Evolutionary conservation across 345 rosid genomes (phyloP).

Genomic region (Carallia brachiata): DNA sequence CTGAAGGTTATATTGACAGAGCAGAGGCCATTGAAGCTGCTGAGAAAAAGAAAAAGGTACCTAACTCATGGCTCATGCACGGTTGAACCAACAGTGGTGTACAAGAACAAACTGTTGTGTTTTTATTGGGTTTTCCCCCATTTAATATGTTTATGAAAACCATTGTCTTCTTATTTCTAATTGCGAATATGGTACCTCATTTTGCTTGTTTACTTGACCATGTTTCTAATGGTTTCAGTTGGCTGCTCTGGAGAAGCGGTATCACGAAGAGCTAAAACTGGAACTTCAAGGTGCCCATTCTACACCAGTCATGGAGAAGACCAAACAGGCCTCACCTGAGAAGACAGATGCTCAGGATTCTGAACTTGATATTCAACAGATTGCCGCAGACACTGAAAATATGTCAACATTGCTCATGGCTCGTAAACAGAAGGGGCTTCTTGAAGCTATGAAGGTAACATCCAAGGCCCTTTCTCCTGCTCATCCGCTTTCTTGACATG

Average conservation of each 20-base stretch:
- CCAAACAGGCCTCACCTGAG: constrained; percentile 22
- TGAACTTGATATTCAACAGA: constrained; percentile 36
- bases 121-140: neutral
- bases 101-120: neutral
- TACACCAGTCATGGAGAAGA: constrained; percentile 23
- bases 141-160: neutral
- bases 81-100: neutral
- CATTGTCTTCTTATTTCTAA: neutral
- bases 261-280: constrained; percentile 73
- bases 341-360: constrained; percentile 38
- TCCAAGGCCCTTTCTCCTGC: neutral
- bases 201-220: neutral
- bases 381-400: constrained; percentile 38
- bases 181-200: neutral
- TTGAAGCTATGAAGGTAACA: constrained; percentile 65
- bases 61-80: neutral
- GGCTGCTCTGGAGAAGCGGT: constrained; percentile 67
- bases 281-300: constrained; percentile 49
- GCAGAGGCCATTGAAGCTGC: constrained; percentile 79
- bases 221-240: constrained; percentile 47
- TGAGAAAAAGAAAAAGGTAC: constrained; percentile 58
- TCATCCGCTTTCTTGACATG: neutral
- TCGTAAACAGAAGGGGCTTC: constrained; percentile 62
- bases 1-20: constrained; percentile 66
- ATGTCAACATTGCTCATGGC: constrained; percentile 49